Evolutionary conservation across 2,329 filamentous ascomycete genomes (phyloP).

Genomic region (Fusarium aywerte): DNA sequence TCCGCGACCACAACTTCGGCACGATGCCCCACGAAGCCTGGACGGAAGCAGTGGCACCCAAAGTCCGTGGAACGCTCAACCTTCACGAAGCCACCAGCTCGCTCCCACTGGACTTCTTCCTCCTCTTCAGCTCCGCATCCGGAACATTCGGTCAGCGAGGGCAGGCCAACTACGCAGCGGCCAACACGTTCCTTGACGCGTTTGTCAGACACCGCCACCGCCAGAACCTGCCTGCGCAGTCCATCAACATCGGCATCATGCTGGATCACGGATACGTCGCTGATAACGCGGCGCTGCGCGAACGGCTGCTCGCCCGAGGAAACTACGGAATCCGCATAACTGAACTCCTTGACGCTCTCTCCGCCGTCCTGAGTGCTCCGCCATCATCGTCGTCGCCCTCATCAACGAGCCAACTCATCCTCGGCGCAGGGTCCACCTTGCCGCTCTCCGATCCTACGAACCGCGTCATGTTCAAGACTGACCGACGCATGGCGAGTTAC

Average conservation of each 20-base stretch:
- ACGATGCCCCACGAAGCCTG: not conserved
- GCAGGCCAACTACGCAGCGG: slow-evolving; percentile 2
- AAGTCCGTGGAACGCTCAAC: slow-evolving; percentile 1
- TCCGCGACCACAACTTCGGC: slow-evolving; percentile 1
- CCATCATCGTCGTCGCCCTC: not conserved
- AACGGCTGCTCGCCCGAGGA: slow-evolving; percentile 5
- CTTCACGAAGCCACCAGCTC: slow-evolving; percentile 4
- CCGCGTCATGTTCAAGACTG: slow-evolving; percentile 6
- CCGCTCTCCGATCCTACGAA: slow-evolving; percentile 6
- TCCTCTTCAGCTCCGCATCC: slow-evolving; percentile 4
- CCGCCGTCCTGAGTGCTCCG: slow-evolving; percentile 1
- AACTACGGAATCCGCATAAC: slow-evolving; percentile 9
- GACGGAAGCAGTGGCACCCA: not conserved
- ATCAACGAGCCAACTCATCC: slow-evolving; percentile 3
- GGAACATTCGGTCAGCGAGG: slow-evolving; percentile 6
- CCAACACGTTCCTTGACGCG: slow-evolving; percentile 11
- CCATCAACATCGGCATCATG: slow-evolving; percentile 3
- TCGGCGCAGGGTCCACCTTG: slow-evolving; percentile 5
- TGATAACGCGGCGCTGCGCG: slow-evolving; percentile 1
- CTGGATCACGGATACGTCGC: slow-evolving; percentile 3
- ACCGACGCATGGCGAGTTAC: slow-evolving; percentile 6
- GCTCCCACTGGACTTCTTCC: slow-evolving; percentile 5
- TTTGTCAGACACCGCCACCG: slow-evolving; percentile 4
- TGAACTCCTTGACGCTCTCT: slow-evolving; percentile 4
- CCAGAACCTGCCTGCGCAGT: not conserved